Evolutionary conservation across 2,329 filamentous ascomycete genomes (phyloP).

Genomic region (Lanzia echinophila): DNA sequence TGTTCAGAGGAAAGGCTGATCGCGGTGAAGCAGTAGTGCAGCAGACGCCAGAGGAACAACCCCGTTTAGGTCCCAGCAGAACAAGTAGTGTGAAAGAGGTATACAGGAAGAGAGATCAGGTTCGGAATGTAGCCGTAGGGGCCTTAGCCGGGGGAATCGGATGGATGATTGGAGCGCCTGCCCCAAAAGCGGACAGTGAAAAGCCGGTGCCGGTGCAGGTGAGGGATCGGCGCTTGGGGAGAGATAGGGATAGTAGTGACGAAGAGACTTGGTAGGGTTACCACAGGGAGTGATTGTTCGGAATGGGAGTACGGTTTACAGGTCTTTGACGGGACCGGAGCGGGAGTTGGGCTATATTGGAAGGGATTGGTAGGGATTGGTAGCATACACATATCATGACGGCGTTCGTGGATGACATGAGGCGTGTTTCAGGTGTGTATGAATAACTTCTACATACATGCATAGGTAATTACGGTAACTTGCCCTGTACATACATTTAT

Average conservation of each 20-base stretch:
- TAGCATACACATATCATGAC: no score
- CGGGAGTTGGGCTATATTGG: no score
- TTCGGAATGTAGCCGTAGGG: slow-evolving; percentile 60
- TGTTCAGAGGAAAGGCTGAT: slow-evolving; percentile 17
- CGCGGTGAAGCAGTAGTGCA: slow-evolving; percentile 3
- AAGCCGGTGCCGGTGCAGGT: not conserved
- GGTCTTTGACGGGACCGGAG: no score
- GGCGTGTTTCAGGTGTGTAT: no score
- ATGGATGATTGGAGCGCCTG: slow-evolving; percentile 56
- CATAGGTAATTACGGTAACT: no score
- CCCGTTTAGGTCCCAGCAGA: not conserved
- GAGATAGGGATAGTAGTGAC: not conserved
- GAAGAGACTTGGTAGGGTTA: no score
- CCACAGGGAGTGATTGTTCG: no score
- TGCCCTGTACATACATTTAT: no score
- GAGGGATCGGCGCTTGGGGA: not conserved
- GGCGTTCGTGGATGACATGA: no score
- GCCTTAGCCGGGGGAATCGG: slow-evolving; percentile 60
- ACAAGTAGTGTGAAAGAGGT: slow-evolving; percentile 28
- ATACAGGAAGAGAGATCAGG: slow-evolving; percentile 65
- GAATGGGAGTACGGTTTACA: no score
- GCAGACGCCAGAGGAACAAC: not conserved
- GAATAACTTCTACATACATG: no score
- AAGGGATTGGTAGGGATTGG: no score
- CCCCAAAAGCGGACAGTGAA: not conserved